Evolutionary conservation across 768 basidiomycete genomes (phyloP).

Genomic region (Boletales sp.): DNA sequence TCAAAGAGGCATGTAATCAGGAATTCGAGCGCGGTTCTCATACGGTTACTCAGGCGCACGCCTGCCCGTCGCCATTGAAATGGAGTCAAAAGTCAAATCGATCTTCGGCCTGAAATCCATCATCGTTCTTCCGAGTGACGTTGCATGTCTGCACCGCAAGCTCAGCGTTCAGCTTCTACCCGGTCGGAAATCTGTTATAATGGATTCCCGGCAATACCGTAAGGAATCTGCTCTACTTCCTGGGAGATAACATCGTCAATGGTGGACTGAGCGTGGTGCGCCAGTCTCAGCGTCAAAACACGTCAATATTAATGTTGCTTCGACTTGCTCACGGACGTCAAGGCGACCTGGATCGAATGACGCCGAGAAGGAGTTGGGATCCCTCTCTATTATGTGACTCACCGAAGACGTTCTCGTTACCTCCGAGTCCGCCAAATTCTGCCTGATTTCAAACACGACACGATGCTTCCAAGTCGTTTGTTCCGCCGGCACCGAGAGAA

Average conservation of each 20-base stretch:
- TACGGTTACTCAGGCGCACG: not conserved
- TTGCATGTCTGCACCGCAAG: slow-evolving; percentile 45
- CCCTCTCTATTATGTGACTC: no score
- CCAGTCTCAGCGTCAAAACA: slow-evolving; percentile 40
- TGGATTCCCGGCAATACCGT: slow-evolving; percentile 11
- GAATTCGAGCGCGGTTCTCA: slow-evolving; percentile 5
- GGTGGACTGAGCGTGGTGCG: slow-evolving; percentile 9
- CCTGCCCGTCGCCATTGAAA: not conserved
- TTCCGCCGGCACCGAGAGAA: no score
- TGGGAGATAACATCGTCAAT: not conserved
- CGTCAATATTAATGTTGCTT: slow-evolving; percentile 24
- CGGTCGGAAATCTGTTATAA: slow-evolving; percentile 28
- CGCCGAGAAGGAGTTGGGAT: no score
- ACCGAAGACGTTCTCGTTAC: no score
- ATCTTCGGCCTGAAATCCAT: slow-evolving; percentile 14
- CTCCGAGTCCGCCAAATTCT: no score
- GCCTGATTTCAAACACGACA: no score
- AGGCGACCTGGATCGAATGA: no score
- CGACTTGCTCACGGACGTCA: no score
- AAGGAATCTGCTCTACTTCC: slow-evolving; percentile 29
- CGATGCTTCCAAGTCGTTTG: no score
- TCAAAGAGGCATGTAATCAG: slow-evolving; percentile 3
- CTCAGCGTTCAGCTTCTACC: slow-evolving; percentile 23
- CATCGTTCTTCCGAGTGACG: slow-evolving; percentile 26
- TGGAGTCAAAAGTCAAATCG: slow-evolving; percentile 6